A percentile compares a stretch with the other conserved stretches of the same genome.
phyloP scores from a whole-genome alignment of 148 eudicot species.

The Rhododendron griersonianum region DNA sequence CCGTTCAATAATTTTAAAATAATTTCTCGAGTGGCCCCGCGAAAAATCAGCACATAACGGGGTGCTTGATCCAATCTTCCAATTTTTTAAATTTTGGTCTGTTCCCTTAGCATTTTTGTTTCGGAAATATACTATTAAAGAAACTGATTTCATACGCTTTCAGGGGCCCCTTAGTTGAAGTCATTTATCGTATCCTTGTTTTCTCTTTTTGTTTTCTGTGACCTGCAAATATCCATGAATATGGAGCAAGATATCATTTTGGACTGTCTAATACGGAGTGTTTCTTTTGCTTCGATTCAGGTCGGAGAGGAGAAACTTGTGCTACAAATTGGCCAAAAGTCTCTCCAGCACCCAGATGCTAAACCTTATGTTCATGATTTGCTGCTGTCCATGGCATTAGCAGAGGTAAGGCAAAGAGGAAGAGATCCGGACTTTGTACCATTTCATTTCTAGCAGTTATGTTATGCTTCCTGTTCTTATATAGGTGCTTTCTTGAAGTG shows the following conservation, averaged over 20 bases:
- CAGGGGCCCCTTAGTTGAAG: background rate
- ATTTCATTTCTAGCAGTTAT: constrained; percentile 31
- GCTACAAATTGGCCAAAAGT: constrained; percentile 80
- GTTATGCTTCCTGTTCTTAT: constrained; percentile 73
- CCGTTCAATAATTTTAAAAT: too few species aligned
- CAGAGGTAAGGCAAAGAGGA: constrained; percentile 71
- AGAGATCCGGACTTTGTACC: constrained; percentile 25
- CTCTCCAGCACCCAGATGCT: constrained; percentile 66
- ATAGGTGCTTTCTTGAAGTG: constrained; percentile 95
- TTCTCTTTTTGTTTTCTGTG: background rate
- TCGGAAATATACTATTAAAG: background rate
- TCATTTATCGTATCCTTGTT: background rate
- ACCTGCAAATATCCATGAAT: background rate
- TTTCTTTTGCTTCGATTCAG: constrained; percentile 30
- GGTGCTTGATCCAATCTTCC: background rate
- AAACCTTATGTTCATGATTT: constrained; percentile 75
- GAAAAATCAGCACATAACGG: background rate
- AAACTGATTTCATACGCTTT: background rate
- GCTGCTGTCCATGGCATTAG: constrained; percentile 93
- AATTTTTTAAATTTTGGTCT: background rate
- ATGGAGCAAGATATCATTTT: background rate
- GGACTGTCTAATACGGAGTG: background rate
- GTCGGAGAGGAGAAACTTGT: constrained; percentile 96
- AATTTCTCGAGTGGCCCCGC: background rate
- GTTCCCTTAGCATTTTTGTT: background rate